Evolutionary conservation across 768 basidiomycete genomes (phyloP), one percentile per base, ranked within the genome.

Genomic region (Baorangia bicolor): DNA sequence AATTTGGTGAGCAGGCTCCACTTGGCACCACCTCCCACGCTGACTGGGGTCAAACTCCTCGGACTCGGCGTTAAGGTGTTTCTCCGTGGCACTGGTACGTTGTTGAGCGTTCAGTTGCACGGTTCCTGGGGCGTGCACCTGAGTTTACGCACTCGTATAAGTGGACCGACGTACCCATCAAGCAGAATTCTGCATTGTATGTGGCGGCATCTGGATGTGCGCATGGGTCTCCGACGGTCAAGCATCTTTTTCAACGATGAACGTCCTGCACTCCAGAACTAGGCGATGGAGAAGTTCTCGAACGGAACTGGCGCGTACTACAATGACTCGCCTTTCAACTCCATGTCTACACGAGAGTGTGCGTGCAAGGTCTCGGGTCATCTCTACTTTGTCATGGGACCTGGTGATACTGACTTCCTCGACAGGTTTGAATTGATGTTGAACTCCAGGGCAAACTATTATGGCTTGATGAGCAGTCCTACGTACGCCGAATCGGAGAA

Each of bases 141-240:
- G 33, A 25, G 4, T 34, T 39, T 41, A 27, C 10, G 12, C 18
- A 11, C 14, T 27, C 33, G 31, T 13, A 35, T 23, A 27, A 44
- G 49, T 51, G 43, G 43, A 39, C 39, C 31, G 28, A 51, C 23
- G 34, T 46, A 28, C 54, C 37, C 25, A 11, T 35, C 20, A 28
- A 43, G 57, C 37, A 49, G 18, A 4, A 1, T 12, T 42, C 40
- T 23, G 51, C 13, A n/a, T 8, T 46, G 7, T 51, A 44, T 23
- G 37, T 49, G 13, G 40, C 34, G 23, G 11, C 38, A n/a, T 34
- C 23, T 34, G 33, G 53, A 16, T 54, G 30, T 37, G 33, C 27
- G 11, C 25, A 56, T 20, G 54, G 38, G 16, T 45, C 42, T 12
- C 41, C 88, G 3, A 82, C 81, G 9, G 85, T 90, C 53, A 83